Conservation (phyloP, 2,329 filamentous ascomycete species). For the Pyricularia sp. region DNA sequence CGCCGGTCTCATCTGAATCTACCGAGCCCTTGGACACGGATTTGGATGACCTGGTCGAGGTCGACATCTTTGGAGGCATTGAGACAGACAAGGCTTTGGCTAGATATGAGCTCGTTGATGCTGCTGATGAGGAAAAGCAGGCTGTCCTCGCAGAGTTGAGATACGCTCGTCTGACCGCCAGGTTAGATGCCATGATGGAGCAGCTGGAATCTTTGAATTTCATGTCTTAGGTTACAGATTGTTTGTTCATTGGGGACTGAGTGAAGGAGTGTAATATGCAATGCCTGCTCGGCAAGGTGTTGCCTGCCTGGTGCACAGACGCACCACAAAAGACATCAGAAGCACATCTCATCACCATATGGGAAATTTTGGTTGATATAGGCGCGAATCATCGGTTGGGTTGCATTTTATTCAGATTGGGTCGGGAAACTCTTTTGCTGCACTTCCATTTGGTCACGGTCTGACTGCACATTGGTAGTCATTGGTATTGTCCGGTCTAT, state of each 20-base stretch:
- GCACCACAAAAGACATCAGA: neutral
- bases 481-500: neutral
- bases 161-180: constrained; percentile 34
- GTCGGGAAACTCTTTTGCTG: neutral
- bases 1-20: constrained; percentile 12
- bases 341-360: neutral
- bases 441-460: neutral
- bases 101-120: constrained; percentile 51
- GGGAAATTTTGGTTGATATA: neutral
- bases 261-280: neutral
- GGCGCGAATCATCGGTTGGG: neutral
- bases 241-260: neutral
- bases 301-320: neutral
- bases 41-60: constrained; percentile 24
- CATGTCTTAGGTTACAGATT: constrained; percentile 13
- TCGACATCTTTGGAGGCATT: constrained; percentile 39
- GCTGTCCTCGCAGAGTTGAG: constrained; percentile 9
- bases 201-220: constrained; percentile 23
- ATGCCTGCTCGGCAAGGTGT: neutral
- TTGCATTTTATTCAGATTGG: neutral
- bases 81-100: constrained; percentile 50
- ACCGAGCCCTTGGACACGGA: constrained; percentile 23
- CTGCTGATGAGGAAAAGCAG: constrained; percentile 32
- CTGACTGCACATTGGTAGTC: neutral
- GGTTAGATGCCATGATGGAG: constrained; percentile 21